phyloP scores from a whole-genome alignment of 108 stramenopile genomes.

The Seminavis robusta region DNA sequence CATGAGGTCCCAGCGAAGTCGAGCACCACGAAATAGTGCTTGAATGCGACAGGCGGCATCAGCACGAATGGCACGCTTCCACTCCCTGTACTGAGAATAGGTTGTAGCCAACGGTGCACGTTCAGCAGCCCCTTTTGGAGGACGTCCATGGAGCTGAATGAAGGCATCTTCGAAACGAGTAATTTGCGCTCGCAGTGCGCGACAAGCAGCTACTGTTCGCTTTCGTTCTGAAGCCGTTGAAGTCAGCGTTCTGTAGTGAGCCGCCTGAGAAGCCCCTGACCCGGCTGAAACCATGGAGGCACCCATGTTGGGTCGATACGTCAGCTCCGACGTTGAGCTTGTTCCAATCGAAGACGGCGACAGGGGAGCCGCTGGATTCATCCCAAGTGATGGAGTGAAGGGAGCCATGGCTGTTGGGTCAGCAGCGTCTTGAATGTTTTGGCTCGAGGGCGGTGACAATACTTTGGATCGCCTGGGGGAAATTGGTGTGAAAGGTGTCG shows the following conservation, averaged over 20 bases:
- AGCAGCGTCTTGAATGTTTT: slow-evolving; percentile 32
- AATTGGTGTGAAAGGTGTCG: slow-evolving; percentile 12
- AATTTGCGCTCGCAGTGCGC: slow-evolving; percentile 83
- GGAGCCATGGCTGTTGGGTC: slow-evolving; percentile 8
- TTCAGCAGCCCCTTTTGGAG: slow-evolving; percentile 80
- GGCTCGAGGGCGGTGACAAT: neutral
- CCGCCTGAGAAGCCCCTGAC: slow-evolving; percentile 21
- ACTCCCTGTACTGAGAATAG: slow-evolving; percentile 85
- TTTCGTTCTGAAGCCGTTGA: slow-evolving; percentile 83
- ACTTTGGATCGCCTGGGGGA: slow-evolving; percentile 24
- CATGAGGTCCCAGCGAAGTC: slow-evolving; percentile 40
- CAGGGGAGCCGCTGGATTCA: slow-evolving; percentile 17
- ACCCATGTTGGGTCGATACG: slow-evolving; percentile 37
- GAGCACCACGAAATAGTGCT: slow-evolving; percentile 69
- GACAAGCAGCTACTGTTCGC: slow-evolving; percentile 83
- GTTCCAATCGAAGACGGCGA: slow-evolving; percentile 30
- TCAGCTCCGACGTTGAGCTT: slow-evolving; percentile 32
- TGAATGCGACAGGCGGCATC: slow-evolving; percentile 86
- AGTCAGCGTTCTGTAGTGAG: slow-evolving; percentile 78
- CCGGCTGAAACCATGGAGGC: slow-evolving; percentile 26
- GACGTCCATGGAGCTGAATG: slow-evolving; percentile 63
- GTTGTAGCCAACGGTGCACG: slow-evolving; percentile 84
- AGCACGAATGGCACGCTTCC: slow-evolving; percentile 86
- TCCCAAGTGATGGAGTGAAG: slow-evolving; percentile 13
- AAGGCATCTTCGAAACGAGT: slow-evolving; percentile 87